Base-by-base conservation (phyloP, 1,284 basidiomycete genomes). In the Marasmius fiardii region DNA sequence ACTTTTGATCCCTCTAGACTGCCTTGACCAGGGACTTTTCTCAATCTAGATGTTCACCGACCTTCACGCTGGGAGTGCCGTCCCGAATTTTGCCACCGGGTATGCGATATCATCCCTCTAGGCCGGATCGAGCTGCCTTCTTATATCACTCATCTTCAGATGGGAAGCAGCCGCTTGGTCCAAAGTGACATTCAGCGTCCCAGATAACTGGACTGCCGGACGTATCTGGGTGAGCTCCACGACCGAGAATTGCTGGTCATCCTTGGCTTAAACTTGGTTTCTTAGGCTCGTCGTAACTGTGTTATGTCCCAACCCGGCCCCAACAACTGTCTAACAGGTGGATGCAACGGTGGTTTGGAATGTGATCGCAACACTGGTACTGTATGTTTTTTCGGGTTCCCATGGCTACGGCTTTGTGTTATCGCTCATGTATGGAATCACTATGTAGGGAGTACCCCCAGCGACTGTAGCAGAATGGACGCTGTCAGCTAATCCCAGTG, bases 381-480 rank as follows among this genome's bases (percentile, higher is more conserved):
- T 14, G 80, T 79, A 59, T 60, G 66, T 52, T 12, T 44, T 11
- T 20, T 34, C 21, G 21, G 21, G 18, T 10, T 37, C 14, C 6
- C 23, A 5, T 21, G n/a, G 23, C n/a, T 6, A 24, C 28, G 31
- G 10, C 18, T 41, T n/a, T 14, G 7, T 24, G n/a, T 37, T n/a
- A 6, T 11, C 37, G 33, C 41, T 34, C n/a, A 47, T 45, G 18
- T 31, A 23, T 28, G 7, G n/a, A n/a, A 8, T 55, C n/a, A 3
- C 23, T 3, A 4, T 31, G 28, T 31, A 52, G 75, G 79, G 82
- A 58, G 79, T 83, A 6, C 81, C 82, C 37, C 82, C 83, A 39
- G 82, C 78, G 1, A 74, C 77, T 16, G 68, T 84, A 10, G 82
- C 80, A 1, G 82, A 85, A 60, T 85, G 74, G 67, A 85, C 79